Base-by-base conservation (phyloP, 345 rosid genomes). In the Pugionium dolabratum region DNA sequence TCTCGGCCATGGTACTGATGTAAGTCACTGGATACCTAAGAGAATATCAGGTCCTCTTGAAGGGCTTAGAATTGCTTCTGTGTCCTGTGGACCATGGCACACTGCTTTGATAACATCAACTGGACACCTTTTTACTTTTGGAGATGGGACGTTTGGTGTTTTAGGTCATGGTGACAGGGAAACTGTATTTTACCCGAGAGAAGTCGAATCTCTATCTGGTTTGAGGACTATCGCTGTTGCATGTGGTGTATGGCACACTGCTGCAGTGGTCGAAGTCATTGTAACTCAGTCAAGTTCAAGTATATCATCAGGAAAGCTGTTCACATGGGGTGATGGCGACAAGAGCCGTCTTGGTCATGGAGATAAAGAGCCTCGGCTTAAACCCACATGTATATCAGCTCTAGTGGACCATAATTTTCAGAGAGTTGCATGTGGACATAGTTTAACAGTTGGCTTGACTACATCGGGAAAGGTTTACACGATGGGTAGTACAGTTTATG, bases 281-380 rank as follows among this genome's bases (percentile, higher is more conserved):
- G 97, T 81, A 36, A 82, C 91, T 35, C 91, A 81, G 73, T 86
- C 90, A 54, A 86, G 83, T 76, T 77, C 95, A 40, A 86, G 91
- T 59, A 32, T 80, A 66, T 81, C 85, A 52, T 93, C 90, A 7
- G 98, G 94, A 63, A 93, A 85, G 77, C 78, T 93, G 62, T 93
- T 93, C 78, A 93, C 98, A 28, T 93, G 98, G 98, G 98, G 98
- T 44, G 98, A 93, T 72, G 97, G 98, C 42, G 98, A 93, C 75
- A 93, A 93, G 75, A 75, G 76, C 65, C 89, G 97, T 50, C 96
- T 93, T 66, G 98, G 98, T 62, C 98, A 93, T 76, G 97, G 96
- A 33, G 97, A 93, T 64, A 93, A 86, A 80, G 97, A 90, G 75
- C 73, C 97, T 60, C 84, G 86, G 61, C 86, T 90, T 52, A 76